These are phyloP conservation scores for Meyerozyma elateridarum DNA, from an alignment of 1,139 yeast species.

Conservation along the genomic window DNA sequence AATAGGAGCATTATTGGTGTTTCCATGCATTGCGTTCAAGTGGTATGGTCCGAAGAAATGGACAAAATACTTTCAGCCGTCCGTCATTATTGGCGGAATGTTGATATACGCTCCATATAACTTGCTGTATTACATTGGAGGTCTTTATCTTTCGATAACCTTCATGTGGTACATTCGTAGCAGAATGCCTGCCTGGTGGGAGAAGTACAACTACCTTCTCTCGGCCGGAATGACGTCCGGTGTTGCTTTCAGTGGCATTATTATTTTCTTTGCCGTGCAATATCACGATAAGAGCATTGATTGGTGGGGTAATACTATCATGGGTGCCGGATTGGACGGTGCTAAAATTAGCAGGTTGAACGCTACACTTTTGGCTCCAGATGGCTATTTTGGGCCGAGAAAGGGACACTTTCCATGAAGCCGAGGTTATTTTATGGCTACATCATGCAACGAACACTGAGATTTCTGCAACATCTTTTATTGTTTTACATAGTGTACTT, in stretches of 20 bases:
- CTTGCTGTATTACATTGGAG: constrained; percentile 49
- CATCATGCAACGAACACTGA: too few relatives aligned
- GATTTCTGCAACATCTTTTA: too few relatives aligned
- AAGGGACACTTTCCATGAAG: constrained; percentile 32
- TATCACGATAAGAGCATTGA: constrained; percentile 31
- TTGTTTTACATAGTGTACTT: too few relatives aligned
- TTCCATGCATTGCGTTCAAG: constrained; percentile 39
- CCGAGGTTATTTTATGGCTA: too few relatives aligned
- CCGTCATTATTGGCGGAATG: constrained; percentile 46
- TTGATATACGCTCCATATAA: constrained; percentile 51
- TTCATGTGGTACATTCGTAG: constrained; percentile 52
- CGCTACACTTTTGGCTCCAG: constrained; percentile 20
- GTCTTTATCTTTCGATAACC: constrained; percentile 40
- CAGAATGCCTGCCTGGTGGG: constrained; percentile 55
- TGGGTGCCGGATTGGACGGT: constrained; percentile 44
- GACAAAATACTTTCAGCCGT: constrained; percentile 40
- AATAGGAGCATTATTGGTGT: constrained; percentile 47
- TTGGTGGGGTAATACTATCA: constrained; percentile 62
- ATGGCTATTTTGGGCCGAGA: constrained; percentile 46
- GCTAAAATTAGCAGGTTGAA: constrained; percentile 8
- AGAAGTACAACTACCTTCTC: constrained; percentile 53
- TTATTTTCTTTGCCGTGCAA: constrained; percentile 54
- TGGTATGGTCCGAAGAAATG: constrained; percentile 23
- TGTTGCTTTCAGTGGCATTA: constrained; percentile 50
- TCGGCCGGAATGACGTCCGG: constrained; percentile 56